These are phyloP conservation scores for Senecio squalidus DNA, from an alignment of 140 eudicot species.

Conservation along the genomic window DNA sequence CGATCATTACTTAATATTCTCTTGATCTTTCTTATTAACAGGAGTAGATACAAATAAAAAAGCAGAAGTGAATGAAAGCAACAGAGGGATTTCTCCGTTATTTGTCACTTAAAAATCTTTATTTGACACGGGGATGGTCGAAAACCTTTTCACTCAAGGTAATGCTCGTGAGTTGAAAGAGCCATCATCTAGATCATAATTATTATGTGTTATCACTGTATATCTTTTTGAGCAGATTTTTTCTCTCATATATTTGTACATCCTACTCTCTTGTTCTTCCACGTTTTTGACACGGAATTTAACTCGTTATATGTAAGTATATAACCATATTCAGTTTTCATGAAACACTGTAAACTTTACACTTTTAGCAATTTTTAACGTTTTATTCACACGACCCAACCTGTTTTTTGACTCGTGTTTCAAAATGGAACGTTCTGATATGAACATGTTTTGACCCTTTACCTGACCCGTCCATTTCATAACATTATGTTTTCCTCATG, in stretches of 20 bases:
- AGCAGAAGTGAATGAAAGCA: background rate
- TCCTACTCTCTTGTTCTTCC: conserved; percentile 4
- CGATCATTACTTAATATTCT: conserved; percentile 6
- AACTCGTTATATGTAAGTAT: conserved; percentile 19
- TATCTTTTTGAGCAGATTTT: conserved; percentile 10
- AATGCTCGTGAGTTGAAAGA: conserved; percentile 11
- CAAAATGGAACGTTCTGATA: too few relatives aligned
- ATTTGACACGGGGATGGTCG: conserved; percentile 1
- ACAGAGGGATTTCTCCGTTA: conserved; percentile 14
- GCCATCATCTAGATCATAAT: conserved; percentile 3
- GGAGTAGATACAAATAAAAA: conserved; percentile 19
- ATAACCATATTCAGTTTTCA: conserved; percentile 2
- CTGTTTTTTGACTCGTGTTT: too few relatives aligned
- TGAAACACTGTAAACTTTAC: conserved; percentile 1
- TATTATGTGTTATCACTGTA: conserved; percentile 22
- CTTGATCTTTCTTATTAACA: conserved; percentile 13
- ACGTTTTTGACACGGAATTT: conserved; percentile 13
- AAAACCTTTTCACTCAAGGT: conserved; percentile 8
- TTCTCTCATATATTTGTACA: conserved; percentile 21
- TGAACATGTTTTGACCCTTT: too few relatives aligned
- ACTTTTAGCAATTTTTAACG: conserved; percentile 14
- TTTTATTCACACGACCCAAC: conserved; percentile 1
- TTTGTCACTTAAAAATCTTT: conserved; percentile 2
- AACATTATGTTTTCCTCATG: too few relatives aligned
- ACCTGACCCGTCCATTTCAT: too few relatives aligned